Evolutionary conservation across 2,329 filamentous ascomycete species (phyloP).

Genomic region (Beauveria varroae): DNA sequence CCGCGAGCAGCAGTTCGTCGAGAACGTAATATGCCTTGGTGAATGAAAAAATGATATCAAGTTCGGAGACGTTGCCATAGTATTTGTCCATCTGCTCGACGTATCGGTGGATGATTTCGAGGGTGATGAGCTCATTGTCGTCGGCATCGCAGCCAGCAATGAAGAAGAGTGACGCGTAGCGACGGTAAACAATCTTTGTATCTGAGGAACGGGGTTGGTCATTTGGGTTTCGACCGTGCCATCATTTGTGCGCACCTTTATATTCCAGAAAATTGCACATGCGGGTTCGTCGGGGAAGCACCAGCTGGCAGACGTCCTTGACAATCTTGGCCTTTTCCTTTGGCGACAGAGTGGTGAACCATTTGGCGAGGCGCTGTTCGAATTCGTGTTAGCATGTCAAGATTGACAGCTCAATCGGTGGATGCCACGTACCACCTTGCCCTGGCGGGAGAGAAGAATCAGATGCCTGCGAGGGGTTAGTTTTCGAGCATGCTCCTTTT

Average conservation of each 20-base stretch:
- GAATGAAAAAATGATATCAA: constrained; percentile 99
- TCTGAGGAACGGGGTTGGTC: constrained; percentile 44
- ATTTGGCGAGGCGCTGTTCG: constrained; percentile 87
- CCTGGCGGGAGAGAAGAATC: constrained; percentile 94
- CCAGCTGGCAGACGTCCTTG: constrained; percentile 97
- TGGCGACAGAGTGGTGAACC: constrained; percentile 96
- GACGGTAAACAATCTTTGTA: constrained; percentile 96
- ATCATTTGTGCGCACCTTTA: constrained; percentile 59
- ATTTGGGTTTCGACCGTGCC: not conserved
- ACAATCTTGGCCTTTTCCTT: constrained; percentile 99
- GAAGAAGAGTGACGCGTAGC: constrained; percentile 98
- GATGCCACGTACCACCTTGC: constrained; percentile 79
- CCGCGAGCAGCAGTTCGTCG: constrained; percentile 88
- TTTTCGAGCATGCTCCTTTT: constrained; percentile 3
- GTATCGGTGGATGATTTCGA: constrained; percentile 98
- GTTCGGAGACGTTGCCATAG: constrained; percentile 98
- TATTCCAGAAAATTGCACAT: constrained; percentile 99
- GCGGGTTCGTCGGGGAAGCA: constrained; percentile 87
- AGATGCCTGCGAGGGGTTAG: constrained; percentile 63
- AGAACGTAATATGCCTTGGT: constrained; percentile 99
- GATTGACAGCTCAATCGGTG: not conserved
- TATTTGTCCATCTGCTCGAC: constrained; percentile 99
- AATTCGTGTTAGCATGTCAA: constrained; percentile 14
- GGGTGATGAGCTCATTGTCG: constrained; percentile 95
- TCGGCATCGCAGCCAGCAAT: constrained; percentile 95